phyloP scores from a whole-genome alignment of 805 yeast genomes.

The Ogataea pignaliae region DNA sequence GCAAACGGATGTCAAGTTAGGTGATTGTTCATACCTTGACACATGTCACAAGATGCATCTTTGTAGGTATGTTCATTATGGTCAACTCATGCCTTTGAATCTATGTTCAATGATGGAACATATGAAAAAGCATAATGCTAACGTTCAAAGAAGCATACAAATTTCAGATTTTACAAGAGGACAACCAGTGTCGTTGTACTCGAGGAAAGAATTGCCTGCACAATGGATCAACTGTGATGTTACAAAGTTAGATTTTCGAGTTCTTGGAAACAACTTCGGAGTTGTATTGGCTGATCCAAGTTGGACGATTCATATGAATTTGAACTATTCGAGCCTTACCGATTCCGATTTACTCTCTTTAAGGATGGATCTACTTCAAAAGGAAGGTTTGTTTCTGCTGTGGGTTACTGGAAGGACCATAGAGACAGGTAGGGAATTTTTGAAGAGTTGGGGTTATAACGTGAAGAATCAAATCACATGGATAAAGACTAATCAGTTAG shows the following conservation, averaged over 20 bases:
- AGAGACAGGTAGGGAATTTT: constrained; percentile 77
- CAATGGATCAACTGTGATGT: constrained; percentile 92
- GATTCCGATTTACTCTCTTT: constrained; percentile 68
- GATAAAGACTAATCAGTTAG: constrained; percentile 86
- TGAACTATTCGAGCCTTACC: constrained; percentile 71
- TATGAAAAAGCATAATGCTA: constrained; percentile 16
- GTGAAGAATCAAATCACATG: constrained; percentile 80
- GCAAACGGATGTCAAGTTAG: constrained; percentile 67
- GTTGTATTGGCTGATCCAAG: constrained; percentile 91
- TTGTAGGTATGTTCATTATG: constrained; percentile 81
- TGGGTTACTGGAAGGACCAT: constrained; percentile 97
- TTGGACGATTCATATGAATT: constrained; percentile 92
- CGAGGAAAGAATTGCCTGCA: constrained; percentile 36
- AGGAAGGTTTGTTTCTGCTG: constrained; percentile 75
- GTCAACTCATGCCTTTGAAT: constrained; percentile 40
- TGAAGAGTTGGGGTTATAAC: constrained; percentile 77
- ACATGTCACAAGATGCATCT: constrained; percentile 83
- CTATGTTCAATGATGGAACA: constrained; percentile 7
- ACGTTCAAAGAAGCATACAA: constrained; percentile 15
- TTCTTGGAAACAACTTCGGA: constrained; percentile 70
- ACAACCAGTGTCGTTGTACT: constrained; percentile 33
- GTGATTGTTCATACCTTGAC: constrained; percentile 92
- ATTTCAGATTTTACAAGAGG: constrained; percentile 44
- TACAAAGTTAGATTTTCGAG: constrained; percentile 60
- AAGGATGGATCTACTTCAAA: constrained; percentile 66